Conservation (phyloP, 371 early-diverging fungal species). For the Pancytospora philotis region DNA sequence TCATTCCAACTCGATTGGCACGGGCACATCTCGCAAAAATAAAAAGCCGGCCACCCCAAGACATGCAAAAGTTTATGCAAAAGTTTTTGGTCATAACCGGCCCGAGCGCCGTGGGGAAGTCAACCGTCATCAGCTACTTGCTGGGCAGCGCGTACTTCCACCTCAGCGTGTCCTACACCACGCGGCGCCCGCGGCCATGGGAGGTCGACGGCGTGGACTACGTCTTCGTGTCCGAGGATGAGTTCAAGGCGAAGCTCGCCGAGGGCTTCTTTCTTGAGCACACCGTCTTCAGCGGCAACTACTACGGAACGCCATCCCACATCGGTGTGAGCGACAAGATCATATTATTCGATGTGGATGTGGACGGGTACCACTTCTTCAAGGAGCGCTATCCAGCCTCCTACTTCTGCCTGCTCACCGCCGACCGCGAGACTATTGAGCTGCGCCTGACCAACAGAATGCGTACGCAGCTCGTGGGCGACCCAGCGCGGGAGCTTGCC, state of each 20-base stretch:
- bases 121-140: conserved; percentile 77
- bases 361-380: conserved; percentile 46
- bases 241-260: conserved; percentile 66
- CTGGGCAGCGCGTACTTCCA: conserved; percentile 79
- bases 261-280: conserved; percentile 77
- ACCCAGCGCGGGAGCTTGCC: neutral
- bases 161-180: conserved; percentile 90
- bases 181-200: conserved; percentile 74
- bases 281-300: conserved; percentile 79
- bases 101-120: conserved; percentile 86
- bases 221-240: conserved; percentile 71
- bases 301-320: conserved; percentile 67
- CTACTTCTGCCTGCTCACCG: conserved; percentile 7
- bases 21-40: no score
- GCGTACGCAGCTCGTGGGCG: neutral
- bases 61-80: no score
- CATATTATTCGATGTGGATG: conserved; percentile 53
- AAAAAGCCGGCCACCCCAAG: no score
- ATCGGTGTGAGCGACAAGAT: conserved; percentile 60
- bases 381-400: conserved; percentile 58
- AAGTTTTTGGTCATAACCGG: conserved; percentile 61
- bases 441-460: conserved; percentile 6
- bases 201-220: conserved; percentile 78
- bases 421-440: neutral
- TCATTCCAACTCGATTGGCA: no score